Evolutionary conservation across 768 basidiomycete species (phyloP), one percentile per base, ranked within the genome.

Genomic region (Kwoniella heveanensis): DNA sequence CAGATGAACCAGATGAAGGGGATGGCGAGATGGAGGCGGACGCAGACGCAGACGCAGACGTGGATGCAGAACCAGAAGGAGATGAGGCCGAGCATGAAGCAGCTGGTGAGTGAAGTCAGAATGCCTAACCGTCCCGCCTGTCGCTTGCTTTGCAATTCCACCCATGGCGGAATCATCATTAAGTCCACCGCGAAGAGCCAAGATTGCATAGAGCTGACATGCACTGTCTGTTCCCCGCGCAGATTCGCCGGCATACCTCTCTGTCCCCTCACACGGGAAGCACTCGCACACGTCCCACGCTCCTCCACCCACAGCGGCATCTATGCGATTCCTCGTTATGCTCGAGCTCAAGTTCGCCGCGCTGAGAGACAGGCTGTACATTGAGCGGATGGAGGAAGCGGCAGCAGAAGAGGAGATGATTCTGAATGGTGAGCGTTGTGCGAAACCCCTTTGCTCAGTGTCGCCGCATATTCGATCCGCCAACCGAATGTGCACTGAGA

Each of bases 331-430:
- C 0, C 82, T 97, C 7, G 89, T 94, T 2, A 85, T 83, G 49
- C 94, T 99, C 70, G 95, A 99, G 76, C 86, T 97, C 80, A 91
- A 90, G 73, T 96, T 93, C 79, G 93, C 94, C 0, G 81, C 89
- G 30, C 79, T 97, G 60, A 82, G 95, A 51, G 93, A 97, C 77
- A 83, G 87, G 54, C 83, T 97, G 17, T 97, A 94, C 78, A 84
- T 97, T 21, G 95, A 98, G 81, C 90, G 93, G 78, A 92, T 97
- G 91, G 90, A 92, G 44, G 87, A 86, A 3, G 82, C 95, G 8
- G 88, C 90, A 32, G 89, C 88, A 86, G 95, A 98, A 79, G 92
- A 97, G 74, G 82, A 85, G 15, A 82, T 93, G 71, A 84, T 98
- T 24, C 83, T 85, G 27, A 85, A 88, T 47, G 90, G 93, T 92